Base-by-base conservation (phyloP, 1,284 basidiomycete species). In the Apiotrichum veenhuisii region DNA sequence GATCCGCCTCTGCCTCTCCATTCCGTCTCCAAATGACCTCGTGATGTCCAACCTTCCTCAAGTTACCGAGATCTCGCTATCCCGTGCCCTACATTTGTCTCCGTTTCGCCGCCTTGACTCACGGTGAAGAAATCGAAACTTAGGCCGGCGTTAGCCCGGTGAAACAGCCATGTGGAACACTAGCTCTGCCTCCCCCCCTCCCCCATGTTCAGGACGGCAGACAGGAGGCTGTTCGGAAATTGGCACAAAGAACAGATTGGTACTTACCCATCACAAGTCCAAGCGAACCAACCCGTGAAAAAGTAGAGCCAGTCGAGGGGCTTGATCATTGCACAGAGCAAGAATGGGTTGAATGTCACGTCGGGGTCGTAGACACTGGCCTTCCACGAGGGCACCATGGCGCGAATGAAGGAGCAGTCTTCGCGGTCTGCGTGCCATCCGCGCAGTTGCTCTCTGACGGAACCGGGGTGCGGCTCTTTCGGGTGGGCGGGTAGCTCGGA, bases 271-370 rank as follows among this genome's bases (percentile, higher is more conserved):
- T 46, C 44, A 14, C 23, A 26, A 11, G 44, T 46, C 44, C 44
- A 86, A 18, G 81, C 80, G 69, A 87, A 84, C 65, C 84, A 82
- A 5, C 81, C 77, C 34, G 77, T 77, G 64, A 78, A 77, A 72
- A 83, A 82, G 52, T 80, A 74, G 3, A 77, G 69, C 80, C 81
- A 82, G 58, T 81, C 72, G 70, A 77, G 79, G 4, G 73, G 74
- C n/a, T 81, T 68, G 33, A 79, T 71, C 54, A 74, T 71, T 34
- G 71, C 64, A 54, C 80, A 36, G 23, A 78, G 61, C 54, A 68
- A 72, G 66, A 78, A 67, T 3, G 75, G 71, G 63, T 78, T 78
- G 58, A 68, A 67, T 40, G 70, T 70, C 18, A 50, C 52, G 36
- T 58, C 48, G 34, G 53, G 51, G 17, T 52, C 51, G 9, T 34